These are phyloP conservation scores for Chrysoporthe deuterocubensis DNA, from an alignment of 2,329 filamentous ascomycete species.

Conservation along the genomic window DNA sequence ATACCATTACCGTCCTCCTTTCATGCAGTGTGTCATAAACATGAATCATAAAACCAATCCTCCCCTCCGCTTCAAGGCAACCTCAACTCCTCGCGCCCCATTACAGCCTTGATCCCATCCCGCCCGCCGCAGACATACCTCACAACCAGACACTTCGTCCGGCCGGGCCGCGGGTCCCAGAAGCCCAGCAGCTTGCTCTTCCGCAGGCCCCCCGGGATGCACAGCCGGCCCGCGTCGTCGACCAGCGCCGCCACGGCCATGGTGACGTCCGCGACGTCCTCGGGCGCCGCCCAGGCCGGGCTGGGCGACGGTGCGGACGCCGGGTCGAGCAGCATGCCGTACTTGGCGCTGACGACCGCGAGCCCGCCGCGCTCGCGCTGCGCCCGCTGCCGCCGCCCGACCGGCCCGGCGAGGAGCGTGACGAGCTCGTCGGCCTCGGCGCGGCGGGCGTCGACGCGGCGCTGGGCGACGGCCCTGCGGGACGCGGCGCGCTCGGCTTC, in stretches of 20 bases:
- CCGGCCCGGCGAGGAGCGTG: constrained; percentile 45
- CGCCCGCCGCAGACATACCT: constrained; percentile 47
- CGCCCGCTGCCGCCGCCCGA: constrained; percentile 43
- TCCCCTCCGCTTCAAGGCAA: constrained; percentile 34
- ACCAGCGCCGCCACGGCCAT: constrained; percentile 52
- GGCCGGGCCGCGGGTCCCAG: constrained; percentile 53
- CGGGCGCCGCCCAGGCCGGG: constrained; percentile 38
- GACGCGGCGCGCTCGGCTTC: neutral
- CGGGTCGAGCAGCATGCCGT: constrained; percentile 40
- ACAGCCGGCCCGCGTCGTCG: constrained; percentile 39
- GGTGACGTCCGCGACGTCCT: constrained; percentile 55
- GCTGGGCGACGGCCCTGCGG: constrained; percentile 29
- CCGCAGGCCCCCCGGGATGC: constrained; percentile 45
- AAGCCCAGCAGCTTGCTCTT: constrained; percentile 54
- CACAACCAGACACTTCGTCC: constrained; percentile 50
- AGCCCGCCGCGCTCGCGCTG: constrained; percentile 45
- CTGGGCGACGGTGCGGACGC: too few relatives aligned
- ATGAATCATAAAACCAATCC: neutral
- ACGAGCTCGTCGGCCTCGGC: constrained; percentile 51
- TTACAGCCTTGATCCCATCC: constrained; percentile 42
- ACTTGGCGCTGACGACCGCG: constrained; percentile 55
- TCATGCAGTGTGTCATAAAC: neutral
- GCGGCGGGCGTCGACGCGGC: constrained; percentile 41
- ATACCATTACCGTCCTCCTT: neutral
- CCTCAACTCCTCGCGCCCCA: constrained; percentile 41